Evolutionary conservation across 2,329 filamentous ascomycete species (phyloP), one percentile per base, ranked within the genome.

Genomic region (Chaetomiaceae sp.): DNA sequence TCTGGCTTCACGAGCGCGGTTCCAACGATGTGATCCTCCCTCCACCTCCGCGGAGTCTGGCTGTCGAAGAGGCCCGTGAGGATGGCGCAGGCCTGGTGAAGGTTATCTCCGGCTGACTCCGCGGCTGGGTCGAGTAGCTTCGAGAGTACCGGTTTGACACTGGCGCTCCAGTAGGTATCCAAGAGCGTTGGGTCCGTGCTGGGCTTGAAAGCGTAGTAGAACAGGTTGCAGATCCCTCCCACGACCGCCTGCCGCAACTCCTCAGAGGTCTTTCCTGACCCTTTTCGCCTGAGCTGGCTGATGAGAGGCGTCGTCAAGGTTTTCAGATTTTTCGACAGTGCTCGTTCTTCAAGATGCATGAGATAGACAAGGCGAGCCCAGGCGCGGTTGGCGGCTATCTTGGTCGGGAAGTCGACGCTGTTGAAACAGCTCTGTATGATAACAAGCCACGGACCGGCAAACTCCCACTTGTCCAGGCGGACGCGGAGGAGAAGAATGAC

Each of bases 401-500:
- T 88, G 36, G 83, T 85, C 36, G 75, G 68, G 3, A 75, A 68
- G 52, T 95, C 88, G 42, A 78, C 77, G 55, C 81, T 84, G 60
- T 95, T 95, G 65, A 97, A 88, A 59, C 88, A 93, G 51, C 75
- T 75, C 58, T 95, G 85, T 15, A 95, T 83, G 9, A 95, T 75
- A 26, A 76, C 75, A 7, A 96, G 71, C 86, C 88, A 96, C 6
- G 77, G 73, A 22, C 73, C 76, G 52, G 88, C 81, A 58, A 85
- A 79, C 26, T 83, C 74, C 86, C 91, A 97, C 68, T 62, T 82
- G 54, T 70, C 80, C 59, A 71, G 73, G 54, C 63, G 81, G 65
- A 67, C 80, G 67, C 85, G 81, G 38, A 96, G 71, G 45, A 95
- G 80, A 2, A 95, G 74, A 6, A 91, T 79, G 2, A 95, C 72